Evolutionary conservation across 805 yeast species (phyloP), one percentile per base, ranked within the genome.

Genomic region (Blastobotrys americana): DNA sequence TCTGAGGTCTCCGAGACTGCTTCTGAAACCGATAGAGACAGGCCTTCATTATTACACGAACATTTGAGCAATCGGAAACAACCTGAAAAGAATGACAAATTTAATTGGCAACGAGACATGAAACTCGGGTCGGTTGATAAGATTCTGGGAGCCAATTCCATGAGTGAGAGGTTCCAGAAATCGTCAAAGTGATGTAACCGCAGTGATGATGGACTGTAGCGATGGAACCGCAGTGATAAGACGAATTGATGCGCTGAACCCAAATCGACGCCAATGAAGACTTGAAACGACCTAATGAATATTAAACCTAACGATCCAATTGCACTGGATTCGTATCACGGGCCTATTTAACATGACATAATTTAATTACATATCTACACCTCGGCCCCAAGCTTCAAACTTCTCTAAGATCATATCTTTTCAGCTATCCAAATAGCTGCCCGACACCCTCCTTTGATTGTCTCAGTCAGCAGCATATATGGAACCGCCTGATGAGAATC

Each of bases 401-500:
- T n/a, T 36, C 22, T 36, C 23, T 31, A 13, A 18, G 22, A 5
- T 59, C 66, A 90, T 2, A 88, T 65, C 53, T 95, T 72, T 63
- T 90, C 96, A 10, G 97, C 97, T 1, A 88, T 72, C 82, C 83
- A 82, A 42, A 93, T 86, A 5, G 98, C 97, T n/a, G 76, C 83
- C 55, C 76, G 75, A 60, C 97, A 89, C 1, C 89, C 78, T 41
- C 72, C 60, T 61, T 89, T 90, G 53, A 93, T 88, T 4, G 81
- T 77, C 61, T 90, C 97, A 0, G 97, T 90, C 39, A 93, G 70
- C 27, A 90, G 61, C 73, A 84, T 75, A 65, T 93, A 93, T 1
- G 97, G 97, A 41, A 86, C 84, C 2, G 98, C 98, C 55, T 80
- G 78, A 53, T 88, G 85, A 0, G 97, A 89, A 61, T 90, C 97